phyloP scores from a whole-genome alignment of 345 rosid genomes.

The Combretum micranthum region DNA sequence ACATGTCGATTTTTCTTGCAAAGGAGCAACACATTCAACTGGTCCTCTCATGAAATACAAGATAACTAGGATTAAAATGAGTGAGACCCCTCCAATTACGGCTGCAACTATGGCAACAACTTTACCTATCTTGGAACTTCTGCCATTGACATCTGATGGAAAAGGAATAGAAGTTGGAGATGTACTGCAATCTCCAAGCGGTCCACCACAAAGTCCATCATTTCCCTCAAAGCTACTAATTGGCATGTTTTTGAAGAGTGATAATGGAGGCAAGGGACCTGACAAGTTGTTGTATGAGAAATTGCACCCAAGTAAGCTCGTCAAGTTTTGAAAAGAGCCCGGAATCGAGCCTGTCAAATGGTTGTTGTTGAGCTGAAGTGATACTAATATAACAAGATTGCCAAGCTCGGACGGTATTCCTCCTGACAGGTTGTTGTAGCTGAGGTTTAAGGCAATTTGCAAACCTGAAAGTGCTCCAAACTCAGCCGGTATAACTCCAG shows the following conservation, averaged over 20 bases:
- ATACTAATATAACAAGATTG: slow-evolving; percentile 52
- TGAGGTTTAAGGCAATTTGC: slow-evolving; percentile 84
- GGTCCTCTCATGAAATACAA: slow-evolving; percentile 58
- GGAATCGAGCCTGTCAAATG: slow-evolving; percentile 70
- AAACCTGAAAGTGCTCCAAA: slow-evolving; percentile 58
- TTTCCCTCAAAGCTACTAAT: slow-evolving; percentile 52
- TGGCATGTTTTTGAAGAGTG: slow-evolving; percentile 39
- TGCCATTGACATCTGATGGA: slow-evolving; percentile 14
- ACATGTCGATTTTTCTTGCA: slow-evolving; percentile 13
- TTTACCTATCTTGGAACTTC: slow-evolving; percentile 33
- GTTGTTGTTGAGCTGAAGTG: slow-evolving; percentile 72
- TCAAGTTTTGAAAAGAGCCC: slow-evolving; percentile 45
- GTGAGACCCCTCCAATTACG: slow-evolving; percentile 61
- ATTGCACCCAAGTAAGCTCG: slow-evolving; percentile 76
- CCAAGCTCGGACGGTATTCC: slow-evolving; percentile 67
- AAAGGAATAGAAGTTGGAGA: slow-evolving; percentile 24
- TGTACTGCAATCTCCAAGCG: slow-evolving; percentile 42
- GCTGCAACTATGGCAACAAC: slow-evolving; percentile 62
- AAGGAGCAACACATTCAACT: slow-evolving; percentile 13
- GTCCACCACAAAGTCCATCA: slow-evolving; percentile 67
- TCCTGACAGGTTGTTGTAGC: slow-evolving; percentile 72
- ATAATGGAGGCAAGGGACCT: slow-evolving; percentile 55
- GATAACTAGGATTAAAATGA: slow-evolving; percentile 50
- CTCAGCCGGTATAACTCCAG: slow-evolving; percentile 53
- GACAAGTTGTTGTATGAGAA: slow-evolving; percentile 67